phyloP scores from a whole-genome alignment of 1,284 basidiomycete genomes.

The Thecaphora thlaspeos region DNA sequence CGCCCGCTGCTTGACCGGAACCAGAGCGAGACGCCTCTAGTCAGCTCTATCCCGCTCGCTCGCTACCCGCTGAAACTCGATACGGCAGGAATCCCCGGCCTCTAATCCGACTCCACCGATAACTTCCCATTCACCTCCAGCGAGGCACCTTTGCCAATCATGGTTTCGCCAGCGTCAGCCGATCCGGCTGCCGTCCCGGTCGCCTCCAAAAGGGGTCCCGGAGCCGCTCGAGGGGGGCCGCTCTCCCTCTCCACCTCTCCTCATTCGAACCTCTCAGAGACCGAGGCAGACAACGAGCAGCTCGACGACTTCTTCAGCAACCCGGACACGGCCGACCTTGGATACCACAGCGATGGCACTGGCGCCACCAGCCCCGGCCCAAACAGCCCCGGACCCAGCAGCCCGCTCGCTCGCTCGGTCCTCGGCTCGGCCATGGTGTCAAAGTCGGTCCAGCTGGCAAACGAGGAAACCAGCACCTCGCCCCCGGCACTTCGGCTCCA shows the following conservation, averaged over 20 bases:
- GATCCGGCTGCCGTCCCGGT: background rate
- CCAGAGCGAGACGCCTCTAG: too few species aligned
- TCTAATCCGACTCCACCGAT: too few species aligned
- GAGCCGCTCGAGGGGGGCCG: too few species aligned
- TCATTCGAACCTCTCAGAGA: conserved; percentile 3
- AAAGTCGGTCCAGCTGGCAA: background rate
- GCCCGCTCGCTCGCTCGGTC: conserved; percentile 1
- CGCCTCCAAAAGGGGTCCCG: background rate
- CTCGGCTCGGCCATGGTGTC: background rate
- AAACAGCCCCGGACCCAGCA: conserved; percentile 12
- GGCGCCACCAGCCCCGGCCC: conserved; percentile 17
- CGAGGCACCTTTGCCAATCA: background rate
- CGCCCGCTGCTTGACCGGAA: too few species aligned
- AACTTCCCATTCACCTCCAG: background rate
- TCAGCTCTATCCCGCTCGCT: too few species aligned
- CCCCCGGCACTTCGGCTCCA: background rate
- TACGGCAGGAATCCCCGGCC: too few species aligned
- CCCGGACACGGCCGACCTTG: conserved; percentile 18
- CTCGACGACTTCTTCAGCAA: conserved; percentile 15
- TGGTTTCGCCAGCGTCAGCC: background rate
- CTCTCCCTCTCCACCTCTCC: conserved; percentile 1
- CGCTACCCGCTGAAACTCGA: too few species aligned
- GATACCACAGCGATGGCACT: conserved; percentile 14
- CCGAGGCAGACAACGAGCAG: conserved; percentile 11
- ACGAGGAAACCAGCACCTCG: background rate